A percentile compares a stretch with the other conserved stretches of the same genome.
Evolutionary conservation across 352 stramenopile species (phyloP).

Genomic region (Phytopythium montanum): DNA sequence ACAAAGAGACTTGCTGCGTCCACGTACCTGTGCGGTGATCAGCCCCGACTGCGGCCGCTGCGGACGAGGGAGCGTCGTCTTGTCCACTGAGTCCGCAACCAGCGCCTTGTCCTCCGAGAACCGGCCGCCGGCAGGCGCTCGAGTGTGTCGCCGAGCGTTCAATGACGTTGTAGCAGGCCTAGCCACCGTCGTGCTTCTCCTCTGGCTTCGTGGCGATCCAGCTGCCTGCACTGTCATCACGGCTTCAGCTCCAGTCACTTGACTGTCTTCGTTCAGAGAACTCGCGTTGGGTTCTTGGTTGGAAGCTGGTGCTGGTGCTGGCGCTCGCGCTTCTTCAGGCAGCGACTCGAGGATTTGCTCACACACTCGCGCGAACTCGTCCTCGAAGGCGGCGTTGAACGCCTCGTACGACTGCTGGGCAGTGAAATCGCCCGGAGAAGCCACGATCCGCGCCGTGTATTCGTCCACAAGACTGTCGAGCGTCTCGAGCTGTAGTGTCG

Average conservation of each 20-base stretch:
- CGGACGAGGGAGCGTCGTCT: not conserved
- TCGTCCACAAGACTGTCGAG: conserved; percentile 26
- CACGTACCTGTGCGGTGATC: conserved; percentile 1
- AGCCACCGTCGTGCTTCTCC: not conserved
- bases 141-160: not conserved
- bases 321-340: not conserved
- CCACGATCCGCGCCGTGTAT: conserved; percentile 19
- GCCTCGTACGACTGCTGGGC: conserved; percentile 14
- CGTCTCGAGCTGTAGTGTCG: conserved; percentile 11
- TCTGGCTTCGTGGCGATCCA: not conserved
- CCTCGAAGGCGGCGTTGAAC: conserved; percentile 24
- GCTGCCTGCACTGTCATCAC: not conserved
- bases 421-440: conserved; percentile 2
- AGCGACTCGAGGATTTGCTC: conserved; percentile 20
- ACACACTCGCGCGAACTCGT: conserved; percentile 30
- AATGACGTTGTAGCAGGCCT: not conserved
- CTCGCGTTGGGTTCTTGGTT: not conserved
- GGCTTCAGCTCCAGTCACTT: not conserved
- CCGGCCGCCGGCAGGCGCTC: not conserved
- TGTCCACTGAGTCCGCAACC: not conserved
- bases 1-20: no score
- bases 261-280: no score
- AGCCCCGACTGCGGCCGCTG: not conserved
- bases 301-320: not conserved
- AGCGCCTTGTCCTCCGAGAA: not conserved